Evolutionary conservation across 1,284 basidiomycete species (phyloP), one percentile per base, ranked within the genome.

Genomic region (Leccinum angustisporum): DNA sequence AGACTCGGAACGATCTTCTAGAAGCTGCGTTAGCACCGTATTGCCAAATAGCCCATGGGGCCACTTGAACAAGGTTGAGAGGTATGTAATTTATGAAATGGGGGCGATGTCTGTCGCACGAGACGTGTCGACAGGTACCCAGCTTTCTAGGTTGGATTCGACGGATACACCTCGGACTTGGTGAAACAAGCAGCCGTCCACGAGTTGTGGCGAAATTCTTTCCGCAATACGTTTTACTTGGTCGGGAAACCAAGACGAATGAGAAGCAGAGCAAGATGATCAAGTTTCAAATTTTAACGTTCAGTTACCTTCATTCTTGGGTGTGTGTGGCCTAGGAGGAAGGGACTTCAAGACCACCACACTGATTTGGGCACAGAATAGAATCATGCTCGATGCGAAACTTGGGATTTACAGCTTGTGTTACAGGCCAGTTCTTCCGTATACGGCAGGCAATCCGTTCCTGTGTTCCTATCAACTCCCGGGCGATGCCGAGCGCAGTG

Each of bases 21-120:
- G 52, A 50, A 51, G 34, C 21, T 31, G 63, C 57, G 46, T 30
- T 58, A 50, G 18, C 13, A 38, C 52, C 62, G 46, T 55, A 54
- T 25, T 40, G 30, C 14, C 31, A 57, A 33, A 21, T 43, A 51
- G 59, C 64, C 31, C 36, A 68, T 66, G 63, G 64, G 55, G 58
- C 58, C 58, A 50, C 40, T 52, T 58, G 13, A 16, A 25, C 61
- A 58, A 50, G 52, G 38, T 43, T 43, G 21, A 13, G 38, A 50
- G 56, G 46, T 18, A 48, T 50, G 43, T 46, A 58, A 54, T 27
- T 16, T n/a, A n/a, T 31, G 56, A 59, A 48, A 51, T n/a, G 14
- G 25, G 16, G 38, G 40, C 18, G 66, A 40, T 52, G 46, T 34
- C 18, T 36, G n/a, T 56, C 36, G 10, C 55, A 36, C 53, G 40